A percentile compares a stretch with the other conserved stretches of the same genome.
Evolutionary conservation across 2,329 filamentous ascomycete species (phyloP).

Genomic region (Pseudogymnoascus sp.): DNA sequence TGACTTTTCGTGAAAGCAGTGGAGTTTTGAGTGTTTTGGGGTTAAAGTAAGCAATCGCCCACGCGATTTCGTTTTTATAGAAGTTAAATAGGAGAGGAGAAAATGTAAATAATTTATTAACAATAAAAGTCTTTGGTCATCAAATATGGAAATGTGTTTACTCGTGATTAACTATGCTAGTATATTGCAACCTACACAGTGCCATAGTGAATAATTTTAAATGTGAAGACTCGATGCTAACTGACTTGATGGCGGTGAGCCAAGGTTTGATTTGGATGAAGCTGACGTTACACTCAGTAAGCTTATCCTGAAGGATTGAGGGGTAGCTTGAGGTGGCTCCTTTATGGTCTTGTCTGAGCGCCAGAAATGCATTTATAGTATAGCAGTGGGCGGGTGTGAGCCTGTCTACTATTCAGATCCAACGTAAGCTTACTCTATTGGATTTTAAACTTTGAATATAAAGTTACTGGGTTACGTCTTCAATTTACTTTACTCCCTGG

Average conservation of each 20-base stretch:
- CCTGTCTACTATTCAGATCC: not conserved
- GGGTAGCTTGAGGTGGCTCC: not conserved
- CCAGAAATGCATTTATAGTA: not conserved
- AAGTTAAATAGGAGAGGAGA: not conserved
- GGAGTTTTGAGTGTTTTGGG: not conserved
- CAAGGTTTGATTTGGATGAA: too few species aligned
- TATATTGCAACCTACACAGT: not conserved
- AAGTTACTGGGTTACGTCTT: not conserved
- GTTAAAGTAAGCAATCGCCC: not conserved
- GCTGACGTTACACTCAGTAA: not conserved
- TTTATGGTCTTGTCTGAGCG: not conserved
- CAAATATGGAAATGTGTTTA: not conserved
- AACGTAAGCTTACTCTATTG: not conserved
- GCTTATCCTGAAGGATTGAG: not conserved
- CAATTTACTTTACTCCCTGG: not conserved
- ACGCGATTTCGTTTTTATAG: not conserved
- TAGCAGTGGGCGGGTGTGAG: not conserved
- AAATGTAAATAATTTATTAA: not conserved
- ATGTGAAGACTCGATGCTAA: not conserved
- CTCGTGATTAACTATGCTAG: not conserved
- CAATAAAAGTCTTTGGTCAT: not conserved
- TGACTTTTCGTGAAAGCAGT: not conserved
- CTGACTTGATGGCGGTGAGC: not conserved
- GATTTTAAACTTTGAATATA: not conserved
- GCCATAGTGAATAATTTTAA: not conserved